Conservation (phyloP, 257 asterid genomes). For the Jacaranda copaia region DNA sequence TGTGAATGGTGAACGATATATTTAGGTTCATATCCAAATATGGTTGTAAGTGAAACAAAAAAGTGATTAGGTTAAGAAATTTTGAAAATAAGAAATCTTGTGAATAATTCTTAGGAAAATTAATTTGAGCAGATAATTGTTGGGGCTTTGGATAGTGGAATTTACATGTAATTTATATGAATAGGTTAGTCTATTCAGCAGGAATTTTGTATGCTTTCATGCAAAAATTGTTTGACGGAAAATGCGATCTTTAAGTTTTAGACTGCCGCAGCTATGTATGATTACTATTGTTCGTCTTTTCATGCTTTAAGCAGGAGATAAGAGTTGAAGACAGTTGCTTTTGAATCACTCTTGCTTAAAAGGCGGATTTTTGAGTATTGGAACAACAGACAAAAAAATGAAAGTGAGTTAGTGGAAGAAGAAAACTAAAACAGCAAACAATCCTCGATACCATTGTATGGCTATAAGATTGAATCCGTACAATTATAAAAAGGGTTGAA, state of each 20-base stretch:
- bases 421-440: neutral
- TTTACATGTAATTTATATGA: neutral
- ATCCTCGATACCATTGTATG: constrained; percentile 1
- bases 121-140: constrained; percentile 21
- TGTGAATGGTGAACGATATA: neutral
- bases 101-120: constrained; percentile 8
- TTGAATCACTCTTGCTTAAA: neutral
- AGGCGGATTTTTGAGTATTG: neutral
- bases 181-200: neutral
- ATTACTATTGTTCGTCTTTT: neutral
- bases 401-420: neutral
- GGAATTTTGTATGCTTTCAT: neutral
- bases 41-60: constrained; percentile 17
- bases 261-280: neutral
- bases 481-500: neutral
- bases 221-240: neutral
- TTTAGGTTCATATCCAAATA: constrained; percentile 23
- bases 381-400: neutral
- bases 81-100: neutral
- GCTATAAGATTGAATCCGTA: neutral
- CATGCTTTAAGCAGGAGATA: neutral
- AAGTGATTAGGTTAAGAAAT: neutral
- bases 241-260: constrained; percentile 13
- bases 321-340: neutral
- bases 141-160: constrained; percentile 21